phyloP scores from a whole-genome alignment of 2,329 filamentous ascomycete genomes.

The Waltergamsia citrina region DNA sequence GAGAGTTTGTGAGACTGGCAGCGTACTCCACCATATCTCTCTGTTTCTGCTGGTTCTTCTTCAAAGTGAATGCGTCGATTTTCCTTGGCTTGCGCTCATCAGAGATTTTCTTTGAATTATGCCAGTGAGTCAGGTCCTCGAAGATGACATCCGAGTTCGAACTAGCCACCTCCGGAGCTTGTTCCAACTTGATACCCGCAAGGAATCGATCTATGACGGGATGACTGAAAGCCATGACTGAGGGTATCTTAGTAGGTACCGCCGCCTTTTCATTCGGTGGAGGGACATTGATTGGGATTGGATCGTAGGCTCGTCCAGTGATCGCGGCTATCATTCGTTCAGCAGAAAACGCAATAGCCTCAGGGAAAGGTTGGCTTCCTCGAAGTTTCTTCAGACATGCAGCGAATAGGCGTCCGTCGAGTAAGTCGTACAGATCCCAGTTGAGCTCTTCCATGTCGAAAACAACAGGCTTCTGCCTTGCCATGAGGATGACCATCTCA shows the following conservation, averaged over 20 bases:
- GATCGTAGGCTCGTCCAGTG: neutral
- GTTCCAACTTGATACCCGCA: conserved; percentile 26
- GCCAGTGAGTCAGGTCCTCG: conserved; percentile 49
- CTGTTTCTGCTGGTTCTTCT: conserved; percentile 55
- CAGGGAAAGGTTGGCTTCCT: neutral
- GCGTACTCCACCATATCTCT: conserved; percentile 60
- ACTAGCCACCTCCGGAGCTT: conserved; percentile 11
- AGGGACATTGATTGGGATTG: neutral
- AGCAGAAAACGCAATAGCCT: conserved; percentile 4
- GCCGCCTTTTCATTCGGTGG: neutral
- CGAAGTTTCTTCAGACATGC: conserved; percentile 10
- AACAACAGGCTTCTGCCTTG: neutral
- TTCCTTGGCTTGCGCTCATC: conserved; percentile 17
- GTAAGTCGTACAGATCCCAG: conserved; percentile 17
- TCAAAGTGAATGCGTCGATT: conserved; percentile 21
- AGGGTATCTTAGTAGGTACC: conserved; percentile 4
- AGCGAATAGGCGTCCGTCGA: conserved; percentile 19
- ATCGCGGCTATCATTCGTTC: neutral
- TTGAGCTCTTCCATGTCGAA: neutral
- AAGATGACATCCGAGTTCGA: conserved; percentile 24
- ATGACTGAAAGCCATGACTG: conserved; percentile 37
- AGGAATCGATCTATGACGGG: conserved; percentile 35
- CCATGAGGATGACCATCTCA: conserved; percentile 2
- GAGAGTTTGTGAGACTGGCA: conserved; percentile 56
- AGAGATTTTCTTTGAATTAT: conserved; percentile 46